Percentiles rank a stretch among this genome's conserved stretches.
Conservation (phyloP, 2,329 filamentous ascomycete genomes). For the Ustulina deusta region DNA sequence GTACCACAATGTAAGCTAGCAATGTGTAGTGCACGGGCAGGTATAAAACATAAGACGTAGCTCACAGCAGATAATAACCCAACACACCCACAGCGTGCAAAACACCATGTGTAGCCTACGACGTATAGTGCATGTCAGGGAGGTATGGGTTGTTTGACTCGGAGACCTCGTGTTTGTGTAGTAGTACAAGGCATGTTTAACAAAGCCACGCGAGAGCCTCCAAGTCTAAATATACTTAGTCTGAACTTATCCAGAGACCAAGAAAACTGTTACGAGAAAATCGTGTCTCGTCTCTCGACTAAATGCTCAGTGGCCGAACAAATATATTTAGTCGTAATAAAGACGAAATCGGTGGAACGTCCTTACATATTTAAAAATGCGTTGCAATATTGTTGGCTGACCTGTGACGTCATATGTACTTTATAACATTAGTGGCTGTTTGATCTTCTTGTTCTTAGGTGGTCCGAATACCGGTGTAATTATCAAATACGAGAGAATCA, state of each 20-base stretch:
- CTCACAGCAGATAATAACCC: too few relatives aligned
- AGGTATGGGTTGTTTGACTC: background rate
- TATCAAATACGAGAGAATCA: too few relatives aligned
- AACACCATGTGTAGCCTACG: too few relatives aligned
- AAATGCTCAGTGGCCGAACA: background rate
- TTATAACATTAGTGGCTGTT: background rate
- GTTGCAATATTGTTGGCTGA: background rate
- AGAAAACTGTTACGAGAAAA: background rate
- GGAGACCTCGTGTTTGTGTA: background rate
- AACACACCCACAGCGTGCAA: too few relatives aligned
- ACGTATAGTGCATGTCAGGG: too few relatives aligned
- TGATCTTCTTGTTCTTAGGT: background rate
- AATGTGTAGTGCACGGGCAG: too few relatives aligned
- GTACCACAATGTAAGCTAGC: too few relatives aligned
- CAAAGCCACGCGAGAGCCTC: background rate
- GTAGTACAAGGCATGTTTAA: background rate
- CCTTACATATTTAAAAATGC: background rate
- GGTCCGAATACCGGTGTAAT: too few relatives aligned
- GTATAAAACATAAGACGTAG: too few relatives aligned
- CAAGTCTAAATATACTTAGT: background rate
- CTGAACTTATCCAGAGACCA: background rate
- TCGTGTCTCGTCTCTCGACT: background rate
- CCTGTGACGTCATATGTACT: background rate
- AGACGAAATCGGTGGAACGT: background rate
- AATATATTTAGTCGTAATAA: background rate